Percentiles rank a stretch among this genome's conserved stretches.
Conservation (phyloP, 2,329 filamentous ascomycete species). For the Sclerotinia spermophila region DNA sequence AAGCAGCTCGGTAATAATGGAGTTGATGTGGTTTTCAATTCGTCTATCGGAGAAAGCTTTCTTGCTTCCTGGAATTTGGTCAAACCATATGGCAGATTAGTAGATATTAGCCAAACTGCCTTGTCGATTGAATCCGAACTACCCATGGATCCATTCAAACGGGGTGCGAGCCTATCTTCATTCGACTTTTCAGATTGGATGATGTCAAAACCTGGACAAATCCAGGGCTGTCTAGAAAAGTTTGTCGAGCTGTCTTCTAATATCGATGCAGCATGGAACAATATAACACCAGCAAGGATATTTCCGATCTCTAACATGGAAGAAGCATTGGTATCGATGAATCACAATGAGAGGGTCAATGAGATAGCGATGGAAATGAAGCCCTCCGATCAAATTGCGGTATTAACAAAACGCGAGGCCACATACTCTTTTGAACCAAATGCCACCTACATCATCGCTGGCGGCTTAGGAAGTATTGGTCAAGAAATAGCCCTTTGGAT, state of each 20-base stretch:
- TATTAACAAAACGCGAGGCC: neutral
- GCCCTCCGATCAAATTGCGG: neutral
- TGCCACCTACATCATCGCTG: conserved; percentile 24
- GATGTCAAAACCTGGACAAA: neutral
- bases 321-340: neutral
- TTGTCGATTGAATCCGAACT: conserved; percentile 32
- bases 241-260: neutral
- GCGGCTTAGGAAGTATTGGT: conserved; percentile 35
- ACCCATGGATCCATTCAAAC: conserved; percentile 36
- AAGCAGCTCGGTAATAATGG: conserved; percentile 26
- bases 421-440: conserved; percentile 21
- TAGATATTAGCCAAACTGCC: conserved; percentile 40
- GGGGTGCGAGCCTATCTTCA: conserved; percentile 41
- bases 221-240: neutral
- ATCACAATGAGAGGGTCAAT: too few species aligned
- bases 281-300: neutral
- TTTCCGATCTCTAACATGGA: neutral
- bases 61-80: conserved; percentile 36
- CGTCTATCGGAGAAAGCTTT: conserved; percentile 28
- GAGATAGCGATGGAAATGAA: neutral
- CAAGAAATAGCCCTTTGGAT: conserved; percentile 27
- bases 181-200: conserved; percentile 33
- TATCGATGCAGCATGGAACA: neutral
- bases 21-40: conserved; percentile 34
- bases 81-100: conserved; percentile 38